These are phyloP conservation scores for Russula brevipes DNA, from an alignment of 768 basidiomycete genomes.

Conservation along the genomic window DNA sequence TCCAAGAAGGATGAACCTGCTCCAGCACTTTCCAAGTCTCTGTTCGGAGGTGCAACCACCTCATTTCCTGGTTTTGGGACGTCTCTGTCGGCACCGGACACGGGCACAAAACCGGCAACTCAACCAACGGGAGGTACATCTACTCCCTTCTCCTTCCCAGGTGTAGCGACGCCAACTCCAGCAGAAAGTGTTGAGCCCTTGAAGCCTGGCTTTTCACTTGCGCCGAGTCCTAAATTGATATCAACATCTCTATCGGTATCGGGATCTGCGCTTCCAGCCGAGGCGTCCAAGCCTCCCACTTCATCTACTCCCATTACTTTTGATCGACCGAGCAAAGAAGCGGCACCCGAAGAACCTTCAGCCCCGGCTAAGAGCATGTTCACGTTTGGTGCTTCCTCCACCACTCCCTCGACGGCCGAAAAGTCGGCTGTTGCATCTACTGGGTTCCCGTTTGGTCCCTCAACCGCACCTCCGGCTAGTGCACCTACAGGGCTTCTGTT, in stretches of 20 bases:
- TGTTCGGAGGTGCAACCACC: slow-evolving; percentile 10
- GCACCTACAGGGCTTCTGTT: slow-evolving; percentile 14
- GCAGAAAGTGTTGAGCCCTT: background rate
- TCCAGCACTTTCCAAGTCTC: background rate
- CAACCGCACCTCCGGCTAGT: slow-evolving; percentile 6
- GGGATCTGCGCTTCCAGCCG: background rate
- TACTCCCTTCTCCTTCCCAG: slow-evolving; percentile 7
- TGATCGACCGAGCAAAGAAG: slow-evolving; percentile 4
- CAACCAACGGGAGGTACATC: slow-evolving; percentile 9
- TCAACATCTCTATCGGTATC: background rate
- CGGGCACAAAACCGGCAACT: background rate
- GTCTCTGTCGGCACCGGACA: background rate
- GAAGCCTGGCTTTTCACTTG: slow-evolving; percentile 18
- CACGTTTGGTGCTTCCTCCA: slow-evolving; percentile 25
- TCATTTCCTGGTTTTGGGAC: slow-evolving; percentile 19
- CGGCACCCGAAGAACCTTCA: background rate
- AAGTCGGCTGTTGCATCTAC: slow-evolving; percentile 14
- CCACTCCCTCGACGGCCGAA: slow-evolving; percentile 1
- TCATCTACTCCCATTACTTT: slow-evolving; percentile 6
- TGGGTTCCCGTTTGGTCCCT: slow-evolving; percentile 21
- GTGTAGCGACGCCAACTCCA: background rate
- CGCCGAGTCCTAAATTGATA: background rate
- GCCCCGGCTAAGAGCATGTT: slow-evolving; percentile 23
- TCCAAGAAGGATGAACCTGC: background rate
- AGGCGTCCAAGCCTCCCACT: slow-evolving; percentile 6